Evolutionary conservation across 148 eudicot species (phyloP), one percentile per base, ranked within the genome.

Genomic region (Fagopyrum tataricum): DNA sequence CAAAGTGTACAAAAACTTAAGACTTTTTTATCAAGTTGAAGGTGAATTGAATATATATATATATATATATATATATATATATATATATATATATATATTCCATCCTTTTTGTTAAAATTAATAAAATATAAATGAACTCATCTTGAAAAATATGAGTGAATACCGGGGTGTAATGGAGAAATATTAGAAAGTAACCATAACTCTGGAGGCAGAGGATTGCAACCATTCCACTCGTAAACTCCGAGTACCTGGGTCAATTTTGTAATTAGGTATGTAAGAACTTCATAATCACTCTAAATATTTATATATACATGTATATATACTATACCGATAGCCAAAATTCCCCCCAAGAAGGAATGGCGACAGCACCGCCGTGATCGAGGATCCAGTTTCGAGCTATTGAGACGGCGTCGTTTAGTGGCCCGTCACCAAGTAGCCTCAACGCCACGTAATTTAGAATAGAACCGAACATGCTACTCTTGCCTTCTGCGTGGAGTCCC

Each of bases 171-270:
- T 5, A 88, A 66, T 1, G 92, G 92, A 40, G 79, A 76, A 55
- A 84, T 49, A 1, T 78, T 53, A 7, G 92, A 90, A 11, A 88
- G 82, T 58, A 88, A 58, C 92, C 92, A 88, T 58, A 88, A 76
- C 79, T 88, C 92, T 2, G 92, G 92, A 0, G 92, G 86, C 81
- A 86, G 67, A 1, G 92, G 92, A 72, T 88, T 88, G 78, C 84
- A 82, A 6, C 92, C 92, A 39, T 72, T 81, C 92, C 92, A 88
- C 18, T 86, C 92, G 68, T 79, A 86, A 43, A 84, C 87, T 53
- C 92, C 92, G 41, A 86, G 84, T 11, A 89, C 79, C 90, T 87
- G 52, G 37, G 37, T 31, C 37, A 31, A 31, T 0, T 31, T 31
- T 3, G 37, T 31, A 31, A 31, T 31, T 31, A 31, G 37, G 0